A percentile compares a stretch with the other conserved stretches of the same genome.
Evolutionary conservation across 2,329 filamentous ascomycete genomes (phyloP).

Genomic region (Harringtonia lauricola): DNA sequence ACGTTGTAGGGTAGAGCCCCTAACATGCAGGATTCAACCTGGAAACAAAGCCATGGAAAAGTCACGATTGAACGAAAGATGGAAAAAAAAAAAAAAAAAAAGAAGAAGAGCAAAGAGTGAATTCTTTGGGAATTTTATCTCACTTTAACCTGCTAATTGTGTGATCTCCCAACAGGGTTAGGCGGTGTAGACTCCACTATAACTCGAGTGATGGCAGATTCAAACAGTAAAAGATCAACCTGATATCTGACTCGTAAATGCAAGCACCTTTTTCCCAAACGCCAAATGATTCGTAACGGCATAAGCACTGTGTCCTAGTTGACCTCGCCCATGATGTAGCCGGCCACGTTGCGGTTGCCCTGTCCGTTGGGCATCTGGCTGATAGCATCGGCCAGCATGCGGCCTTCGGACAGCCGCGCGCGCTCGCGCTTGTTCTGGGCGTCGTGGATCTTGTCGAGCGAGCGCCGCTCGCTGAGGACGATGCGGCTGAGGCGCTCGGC

Average conservation of each 20-base stretch:
- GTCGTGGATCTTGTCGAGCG: conserved; percentile 36
- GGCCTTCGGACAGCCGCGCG: conserved; percentile 37
- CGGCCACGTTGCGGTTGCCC: conserved; percentile 33
- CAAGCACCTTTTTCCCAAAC: too few species aligned
- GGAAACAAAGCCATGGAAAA: neutral
- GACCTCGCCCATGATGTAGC: conserved; percentile 43
- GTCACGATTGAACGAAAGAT: too few species aligned
- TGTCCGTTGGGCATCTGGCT: conserved; percentile 24
- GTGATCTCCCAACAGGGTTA: too few species aligned
- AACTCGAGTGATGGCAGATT: too few species aligned
- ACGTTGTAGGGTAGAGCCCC: neutral
- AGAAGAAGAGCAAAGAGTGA: too few species aligned
- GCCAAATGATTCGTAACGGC: too few species aligned
- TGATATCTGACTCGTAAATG: too few species aligned
- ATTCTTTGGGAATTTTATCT: too few species aligned
- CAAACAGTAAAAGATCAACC: too few species aligned
- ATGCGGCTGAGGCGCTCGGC: conserved; percentile 38
- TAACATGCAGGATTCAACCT: neutral
- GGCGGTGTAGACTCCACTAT: too few species aligned
- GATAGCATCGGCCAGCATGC: conserved; percentile 33
- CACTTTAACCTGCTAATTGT: neutral
- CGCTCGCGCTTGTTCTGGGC: conserved; percentile 33
- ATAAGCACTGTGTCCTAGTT: conserved; percentile 25
- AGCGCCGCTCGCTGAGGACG: conserved; percentile 37
- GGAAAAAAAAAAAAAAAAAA: neutral